Evolutionary conservation across 495 filamentous ascomycete species (phyloP).

Genomic region (Penicillium verhagenii): DNA sequence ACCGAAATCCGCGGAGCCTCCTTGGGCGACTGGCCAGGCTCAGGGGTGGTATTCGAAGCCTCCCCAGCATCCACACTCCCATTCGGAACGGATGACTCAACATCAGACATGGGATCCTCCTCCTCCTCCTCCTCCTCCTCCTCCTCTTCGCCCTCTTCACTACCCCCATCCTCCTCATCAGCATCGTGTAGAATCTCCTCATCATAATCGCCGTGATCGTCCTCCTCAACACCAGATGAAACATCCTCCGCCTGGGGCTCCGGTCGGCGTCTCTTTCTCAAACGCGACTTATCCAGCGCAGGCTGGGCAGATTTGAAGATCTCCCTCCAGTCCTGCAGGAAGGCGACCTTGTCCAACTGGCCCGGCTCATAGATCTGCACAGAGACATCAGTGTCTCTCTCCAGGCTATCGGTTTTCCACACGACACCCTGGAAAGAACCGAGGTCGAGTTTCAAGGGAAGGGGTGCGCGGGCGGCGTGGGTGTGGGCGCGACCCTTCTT

Average conservation of each 20-base stretch:
- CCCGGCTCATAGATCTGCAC: conserved; percentile 39
- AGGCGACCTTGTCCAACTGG: conserved; percentile 40
- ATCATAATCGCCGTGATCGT: too few relatives aligned
- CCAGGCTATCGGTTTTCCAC: conserved; percentile 33
- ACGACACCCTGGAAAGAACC: conserved; percentile 41
- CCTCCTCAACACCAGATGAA: neutral
- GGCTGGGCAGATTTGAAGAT: conserved; percentile 43
- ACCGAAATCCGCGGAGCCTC: neutral
- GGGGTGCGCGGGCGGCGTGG: neutral
- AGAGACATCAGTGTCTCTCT: conserved; percentile 25
- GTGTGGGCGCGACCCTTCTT: neutral
- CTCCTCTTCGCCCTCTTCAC: conserved; percentile 10
- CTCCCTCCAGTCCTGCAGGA: conserved; percentile 54
- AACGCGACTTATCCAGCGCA: conserved; percentile 26
- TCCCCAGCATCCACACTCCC: conserved; percentile 19
- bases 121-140: conserved; percentile 7
- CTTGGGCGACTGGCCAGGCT: conserved; percentile 16
- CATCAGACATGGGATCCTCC: conserved; percentile 22
- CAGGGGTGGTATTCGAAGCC: conserved; percentile 25
- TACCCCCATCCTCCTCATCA: conserved; percentile 11
- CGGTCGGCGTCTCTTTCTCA: conserved; percentile 12
- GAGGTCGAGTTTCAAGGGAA: conserved; percentile 17
- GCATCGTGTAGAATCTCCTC: conserved; percentile 2
- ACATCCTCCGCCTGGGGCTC: neutral
- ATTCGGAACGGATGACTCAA: conserved; percentile 8